Conservation (phyloP, 2,329 filamentous ascomycete genomes). For the Zymoseptoria tritici region DNA sequence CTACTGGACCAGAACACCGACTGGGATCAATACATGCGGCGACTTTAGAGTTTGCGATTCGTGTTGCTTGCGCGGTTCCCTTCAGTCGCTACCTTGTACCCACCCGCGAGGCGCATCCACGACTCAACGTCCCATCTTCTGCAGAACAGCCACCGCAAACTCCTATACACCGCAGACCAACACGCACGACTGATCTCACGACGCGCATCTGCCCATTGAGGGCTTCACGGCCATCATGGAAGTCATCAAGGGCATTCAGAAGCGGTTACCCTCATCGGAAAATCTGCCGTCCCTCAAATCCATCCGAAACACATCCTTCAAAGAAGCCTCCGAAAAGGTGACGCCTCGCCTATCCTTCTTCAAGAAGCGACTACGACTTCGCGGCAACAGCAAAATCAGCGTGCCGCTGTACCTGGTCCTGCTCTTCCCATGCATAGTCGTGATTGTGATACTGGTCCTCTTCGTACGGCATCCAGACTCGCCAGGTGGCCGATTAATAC, state of each 20-base stretch:
- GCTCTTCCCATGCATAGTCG: conserved; percentile 82
- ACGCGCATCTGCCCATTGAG: conserved; percentile 12
- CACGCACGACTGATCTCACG: conserved; percentile 13
- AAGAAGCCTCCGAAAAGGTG: conserved; percentile 35
- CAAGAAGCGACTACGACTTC: conserved; percentile 75
- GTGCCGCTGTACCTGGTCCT: conserved; percentile 88
- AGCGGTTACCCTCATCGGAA: conserved; percentile 40
- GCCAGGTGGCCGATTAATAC: conserved; percentile 74
- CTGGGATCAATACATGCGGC: conserved; percentile 5
- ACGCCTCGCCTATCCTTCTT: conserved; percentile 67
- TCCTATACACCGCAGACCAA: conserved; percentile 1
- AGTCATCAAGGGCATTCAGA: conserved; percentile 36
- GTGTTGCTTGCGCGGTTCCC: conserved; percentile 5
- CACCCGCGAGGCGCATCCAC: conserved; percentile 4
- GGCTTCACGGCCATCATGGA: conserved; percentile 32
- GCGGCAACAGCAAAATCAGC: conserved; percentile 85
- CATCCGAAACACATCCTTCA: conserved; percentile 28
- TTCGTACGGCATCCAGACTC: conserved; percentile 83
- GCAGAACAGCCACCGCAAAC: conserved; percentile 1
- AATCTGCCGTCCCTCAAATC: conserved; percentile 39
- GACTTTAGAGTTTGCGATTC: conserved; percentile 2
- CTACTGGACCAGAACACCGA: neutral
- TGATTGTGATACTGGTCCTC: conserved; percentile 82
- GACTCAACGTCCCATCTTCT: neutral
- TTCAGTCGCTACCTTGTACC: conserved; percentile 14